Base-by-base conservation (phyloP, 1,139 yeast genomes). In the Eremothecium gossypii region DNA sequence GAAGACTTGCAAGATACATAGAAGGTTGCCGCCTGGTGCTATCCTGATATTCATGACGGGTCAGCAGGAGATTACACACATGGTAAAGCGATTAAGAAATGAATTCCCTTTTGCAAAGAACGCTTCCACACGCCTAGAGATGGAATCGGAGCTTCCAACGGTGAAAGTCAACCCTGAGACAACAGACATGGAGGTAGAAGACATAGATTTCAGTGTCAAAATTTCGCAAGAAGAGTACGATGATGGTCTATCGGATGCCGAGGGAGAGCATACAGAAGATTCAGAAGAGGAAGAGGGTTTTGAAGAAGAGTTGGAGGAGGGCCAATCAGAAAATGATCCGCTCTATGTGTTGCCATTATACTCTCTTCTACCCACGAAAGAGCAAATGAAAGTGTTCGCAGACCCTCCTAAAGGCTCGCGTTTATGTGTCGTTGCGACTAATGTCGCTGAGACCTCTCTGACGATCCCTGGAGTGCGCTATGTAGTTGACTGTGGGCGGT, bases 391-490 rank as follows among this genome's bases (percentile, higher is more conserved):
- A 57, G 95, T 93, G 1, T 93, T 93, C 60, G 77, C 83, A 44
- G 70, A 70, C 0, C 95, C 96, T 2, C 98, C 98, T 1, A 67
- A 68, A 13, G 95, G 95, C 1, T 73, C 89, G 33, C 72, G 99
- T 54, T 62, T 91, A 8, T 89, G 97, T 67, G 83, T 93, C 38
- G 85, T 93, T 20, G 96, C 99, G 2, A 93, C 99, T 1, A 93
- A 93, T 60, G 95, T 93, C 44, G 98, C 99, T 0, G 99, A 93
- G 64, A 93, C 99, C 0, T 86, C 96, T 2, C 73, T 93, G 61
- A 93, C 99, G 0, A 93, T 93, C 51, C 98, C 98, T 0, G 95
- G 95, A 7, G 85, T 93, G 28, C 71, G 95, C 45, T 93, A 93
- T 57, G 98, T 93, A 27, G 86, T 93, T 36, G 99, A 93, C 61